Evolutionary conservation across 2,329 filamentous ascomycete species (phyloP), one percentile per base, ranked within the genome.

Genomic region (Claviceps spartinae): DNA sequence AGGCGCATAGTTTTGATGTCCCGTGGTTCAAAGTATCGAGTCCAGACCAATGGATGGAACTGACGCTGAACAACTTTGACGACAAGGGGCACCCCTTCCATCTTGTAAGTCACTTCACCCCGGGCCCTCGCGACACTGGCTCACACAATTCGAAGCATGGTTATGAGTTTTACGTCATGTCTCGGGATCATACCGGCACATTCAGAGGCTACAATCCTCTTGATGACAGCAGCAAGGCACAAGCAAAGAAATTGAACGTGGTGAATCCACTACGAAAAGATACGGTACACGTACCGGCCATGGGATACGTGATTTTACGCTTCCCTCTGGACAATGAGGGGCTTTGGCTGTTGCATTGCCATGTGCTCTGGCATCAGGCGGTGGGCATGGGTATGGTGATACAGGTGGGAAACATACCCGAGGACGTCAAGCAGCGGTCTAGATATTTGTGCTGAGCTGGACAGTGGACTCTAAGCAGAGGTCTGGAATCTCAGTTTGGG

Each of bases 61-160:
- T 76, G 1, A 63, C 74, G 3, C 61, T 76, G 47, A 76, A 77
- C 55, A 76, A 76, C 51, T 61, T 75, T 16, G 73, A 76, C 52
- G 72, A 75, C 42, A 70, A 69, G 6, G 62, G 65, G 0, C 74
- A 76, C 56, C 73, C 74, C 0, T 76, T 76, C 53, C 74, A 76
- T 56, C 54, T 76, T 43, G 70, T 72, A 60, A 52, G 61, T 54
- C 16, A 14, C 14, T 40, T 18, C 14, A 24, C n/a, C 9, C 5
- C 22, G 41, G 41, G 11, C 13, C 13, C 11, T 7, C 36, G 11
- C 20, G 11, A 16, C 9, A 14, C 38, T 24, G 5, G 24, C 6
- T 5, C 52, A 49, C 7, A 54, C 24, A 42, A 4, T 24, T 2
- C 1, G 2, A 24, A 62, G 57, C 60, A 61, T 36, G 60, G 59